Base-by-base conservation (phyloP, 2,329 filamentous ascomycete species). In the Colletotrichum filicis region DNA sequence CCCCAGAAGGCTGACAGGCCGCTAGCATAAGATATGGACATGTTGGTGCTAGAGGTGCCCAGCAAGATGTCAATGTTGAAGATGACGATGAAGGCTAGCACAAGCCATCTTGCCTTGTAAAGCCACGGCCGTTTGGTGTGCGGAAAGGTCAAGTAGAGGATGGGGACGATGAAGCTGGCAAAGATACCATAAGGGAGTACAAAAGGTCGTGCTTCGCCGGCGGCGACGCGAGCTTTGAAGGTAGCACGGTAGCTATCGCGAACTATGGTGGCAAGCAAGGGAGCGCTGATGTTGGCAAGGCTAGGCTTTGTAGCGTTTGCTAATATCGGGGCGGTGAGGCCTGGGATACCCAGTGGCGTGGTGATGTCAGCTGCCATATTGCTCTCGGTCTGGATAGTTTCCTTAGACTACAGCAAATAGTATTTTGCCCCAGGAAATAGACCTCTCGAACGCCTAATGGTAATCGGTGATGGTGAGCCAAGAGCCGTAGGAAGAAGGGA, bases 141-240 rank as follows among this genome's bases (percentile, higher is more conserved):
- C 1, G 89, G 88, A 72, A 92, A 83, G 61, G 86, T 81, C 16
- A 92, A 84, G 79, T 90, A 92, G 4, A 89, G 74, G 1, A 86
- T 79, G 0, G 89, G 87, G 2, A 92, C 67, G 55, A 90, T 60
- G 57, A 87, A 82, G 32, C 84, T 77, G 4, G 85, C 86, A 26
- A 89, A 71, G 7, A 91, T 71, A 68, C 84, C 82, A 70, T 88
- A 87, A 0, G 89, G 90, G 8, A 92, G 52, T 22, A 92, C 76
- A 22, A 91, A 82, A 2, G 88, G 89, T 55, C 80, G 81, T 37
- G 83, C 78, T 7, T 75, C 78, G 57, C 87, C 87, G 4, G 84
- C 80, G 62, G 80, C 79, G 42, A 83, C 74, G 56, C 79, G 79
- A 2, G 77, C 76, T 57, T 76, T 74, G 77, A 88, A 88, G 16